Conservation (phyloP, 106 monocot genomes). For the Acanthochlamys bracteata region DNA sequence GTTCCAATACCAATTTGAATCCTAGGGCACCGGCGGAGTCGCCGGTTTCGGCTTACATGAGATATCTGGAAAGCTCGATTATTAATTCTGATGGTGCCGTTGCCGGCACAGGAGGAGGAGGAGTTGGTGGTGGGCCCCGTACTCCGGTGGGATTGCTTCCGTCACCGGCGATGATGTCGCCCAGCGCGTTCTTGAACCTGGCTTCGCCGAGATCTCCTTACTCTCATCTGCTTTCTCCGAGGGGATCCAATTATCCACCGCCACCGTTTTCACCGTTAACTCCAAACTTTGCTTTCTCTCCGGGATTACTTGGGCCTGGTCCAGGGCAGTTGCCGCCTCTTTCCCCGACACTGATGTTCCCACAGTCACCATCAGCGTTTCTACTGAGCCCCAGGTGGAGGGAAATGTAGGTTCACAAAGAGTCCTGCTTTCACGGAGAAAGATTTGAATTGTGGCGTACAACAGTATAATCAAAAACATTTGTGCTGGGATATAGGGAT, state of each 20-base stretch:
- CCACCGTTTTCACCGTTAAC: slow-evolving; percentile 18
- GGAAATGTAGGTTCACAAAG: slow-evolving; percentile 22
- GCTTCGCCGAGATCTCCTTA: slow-evolving; percentile 69
- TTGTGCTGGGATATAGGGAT: too few relatives aligned
- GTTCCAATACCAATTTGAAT: background rate
- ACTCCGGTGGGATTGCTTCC: too few relatives aligned
- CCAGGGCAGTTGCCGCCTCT: slow-evolving; percentile 32
- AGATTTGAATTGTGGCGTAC: too few relatives aligned
- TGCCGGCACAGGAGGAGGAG: background rate
- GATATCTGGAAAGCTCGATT: slow-evolving; percentile 63
- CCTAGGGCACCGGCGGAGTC: slow-evolving; percentile 31
- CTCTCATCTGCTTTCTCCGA: slow-evolving; percentile 52
- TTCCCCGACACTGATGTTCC: slow-evolving; percentile 47
- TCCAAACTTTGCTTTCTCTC: slow-evolving; percentile 49
- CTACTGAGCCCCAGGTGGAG: slow-evolving; percentile 74
- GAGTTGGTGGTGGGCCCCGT: too few relatives aligned
- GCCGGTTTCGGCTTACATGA: slow-evolving; percentile 67
- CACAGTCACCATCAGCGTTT: slow-evolving; percentile 64
- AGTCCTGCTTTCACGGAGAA: too few relatives aligned
- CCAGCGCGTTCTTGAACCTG: slow-evolving; percentile 45
- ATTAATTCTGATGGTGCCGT: slow-evolving; percentile 16
- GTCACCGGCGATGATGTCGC: slow-evolving; percentile 13
- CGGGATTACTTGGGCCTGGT: slow-evolving; percentile 62
- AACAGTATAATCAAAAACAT: too few relatives aligned
- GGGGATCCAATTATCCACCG: slow-evolving; percentile 49